Percentiles rank a stretch among this genome's conserved stretches.
Conservation (phyloP, 495 filamentous ascomycete genomes). For the Wilcoxina mikolae region DNA sequence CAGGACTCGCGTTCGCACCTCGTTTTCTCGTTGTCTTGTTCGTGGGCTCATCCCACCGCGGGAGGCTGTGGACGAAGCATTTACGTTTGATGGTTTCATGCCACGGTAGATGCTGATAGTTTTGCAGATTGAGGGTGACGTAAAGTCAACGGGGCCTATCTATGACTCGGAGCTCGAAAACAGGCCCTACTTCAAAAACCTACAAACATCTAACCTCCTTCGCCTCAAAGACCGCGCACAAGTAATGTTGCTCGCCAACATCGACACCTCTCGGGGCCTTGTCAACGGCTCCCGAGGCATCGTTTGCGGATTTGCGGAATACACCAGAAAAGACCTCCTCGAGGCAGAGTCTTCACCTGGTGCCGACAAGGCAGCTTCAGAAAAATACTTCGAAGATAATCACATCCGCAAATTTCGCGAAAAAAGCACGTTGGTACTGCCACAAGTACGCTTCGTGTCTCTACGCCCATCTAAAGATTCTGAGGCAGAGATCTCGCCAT, state of each 20-base stretch:
- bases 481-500: neutral
- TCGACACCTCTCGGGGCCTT: constrained; percentile 27
- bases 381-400: neutral
- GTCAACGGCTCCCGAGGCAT: constrained; percentile 40
- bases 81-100: neutral
- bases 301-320: constrained; percentile 24
- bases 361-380: too few relatives aligned
- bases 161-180: neutral
- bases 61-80: neutral
- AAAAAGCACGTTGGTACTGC: neutral
- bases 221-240: constrained; percentile 33
- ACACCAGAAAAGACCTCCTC: constrained; percentile 21
- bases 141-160: neutral
- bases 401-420: neutral
- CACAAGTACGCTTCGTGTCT: neutral
- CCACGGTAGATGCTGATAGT: neutral
- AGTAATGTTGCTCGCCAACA: constrained; percentile 37
- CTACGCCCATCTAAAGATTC: neutral
- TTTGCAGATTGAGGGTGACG: neutral
- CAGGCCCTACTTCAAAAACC: neutral
- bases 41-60: neutral
- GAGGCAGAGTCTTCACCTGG: neutral
- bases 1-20: too few relatives aligned
- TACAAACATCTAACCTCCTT: too few relatives aligned
- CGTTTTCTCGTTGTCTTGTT: neutral